Base-by-base conservation (phyloP, 139 green algal species). In the Picochlorum costavermella region DNA sequence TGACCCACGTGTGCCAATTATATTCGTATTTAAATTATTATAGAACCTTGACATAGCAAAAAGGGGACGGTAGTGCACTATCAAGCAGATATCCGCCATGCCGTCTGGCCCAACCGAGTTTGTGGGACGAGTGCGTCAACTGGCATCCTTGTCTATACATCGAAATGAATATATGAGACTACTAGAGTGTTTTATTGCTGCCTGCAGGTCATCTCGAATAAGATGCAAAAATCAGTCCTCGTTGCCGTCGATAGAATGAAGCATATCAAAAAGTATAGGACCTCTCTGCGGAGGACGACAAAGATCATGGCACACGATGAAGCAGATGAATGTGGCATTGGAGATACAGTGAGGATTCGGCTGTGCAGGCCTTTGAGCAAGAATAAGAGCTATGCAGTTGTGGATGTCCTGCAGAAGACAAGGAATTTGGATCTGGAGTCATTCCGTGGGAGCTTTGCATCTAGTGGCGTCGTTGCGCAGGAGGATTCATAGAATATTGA, bases 241-340 rank as follows among this genome's bases (percentile, higher is more conserved):
- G 77, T 86, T 26, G 78, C 77, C 2, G 61, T 86, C 9, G 59
- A 76, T 17, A 59, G 74, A 3, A 36, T 75, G 31, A 68, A 70
- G 5, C 33, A 44, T 14, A 51, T 74, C 9, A 62, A 64, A 6
- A 86, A 86, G 51, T 86, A 86, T 45, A 60, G 67, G 28, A 26
- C 64, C 2, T 20, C 55, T 8, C 14, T 81, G 5, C 63, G 51
- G 30, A 64, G 74, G 23, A 79, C 68, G 2, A 75, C 64, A 23
- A 86, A 86, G 53, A 58, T 84, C 48, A 84, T 86, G 77, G 78
- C 80, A 9, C 80, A 86, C 48, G 80, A 86, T 20, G 80, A 86
- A 56, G 23, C 45, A 9, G 66, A 86, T 51, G 60, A 72, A 16
- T 86, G 80, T 68, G 83, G 82, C 17, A 67, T 86, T 6, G 80